Evolutionary conservation across 495 filamentous ascomycete genomes (phyloP).

Genomic region (Talaromyces wortmannii): DNA sequence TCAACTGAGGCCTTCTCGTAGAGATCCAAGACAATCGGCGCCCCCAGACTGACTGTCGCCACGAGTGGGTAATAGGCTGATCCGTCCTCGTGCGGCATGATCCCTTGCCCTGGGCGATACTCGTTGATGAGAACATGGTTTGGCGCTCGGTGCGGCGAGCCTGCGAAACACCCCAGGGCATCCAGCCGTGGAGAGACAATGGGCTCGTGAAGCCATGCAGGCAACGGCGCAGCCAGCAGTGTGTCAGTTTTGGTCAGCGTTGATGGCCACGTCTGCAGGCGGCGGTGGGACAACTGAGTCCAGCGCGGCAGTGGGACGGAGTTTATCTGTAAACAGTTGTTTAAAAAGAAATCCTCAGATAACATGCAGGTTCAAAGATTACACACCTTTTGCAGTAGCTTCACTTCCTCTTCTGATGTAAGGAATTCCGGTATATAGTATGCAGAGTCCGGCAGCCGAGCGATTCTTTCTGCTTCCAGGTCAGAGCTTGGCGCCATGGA

Average conservation of each 20-base stretch:
- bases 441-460: slow-evolving; percentile 53
- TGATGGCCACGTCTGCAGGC: slow-evolving; percentile 86
- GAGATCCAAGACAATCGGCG: slow-evolving; percentile 70
- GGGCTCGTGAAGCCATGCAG: slow-evolving; percentile 67
- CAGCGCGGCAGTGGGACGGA: slow-evolving; percentile 69
- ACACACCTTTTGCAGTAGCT: slow-evolving; percentile 61
- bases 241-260: slow-evolving; percentile 63
- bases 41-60: slow-evolving; percentile 81
- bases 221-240: slow-evolving; percentile 68
- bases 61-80: slow-evolving; percentile 80
- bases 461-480: slow-evolving; percentile 45
- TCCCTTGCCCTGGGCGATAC: slow-evolving; percentile 81
- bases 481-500: slow-evolving; percentile 7
- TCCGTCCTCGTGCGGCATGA: slow-evolving; percentile 96
- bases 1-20: slow-evolving; percentile 52
- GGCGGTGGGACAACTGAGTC: slow-evolving; percentile 76
- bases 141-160: slow-evolving; percentile 65
- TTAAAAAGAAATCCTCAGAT: neutral
- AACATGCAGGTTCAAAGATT: neutral
- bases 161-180: slow-evolving; percentile 52
- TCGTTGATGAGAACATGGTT: slow-evolving; percentile 96
- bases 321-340: slow-evolving; percentile 25
- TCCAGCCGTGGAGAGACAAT: slow-evolving; percentile 59
- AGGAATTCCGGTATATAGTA: slow-evolving; percentile 93
- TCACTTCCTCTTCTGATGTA: slow-evolving; percentile 62